Evolutionary conservation across 805 yeast species (phyloP).

Genomic region (Candida takata): DNA sequence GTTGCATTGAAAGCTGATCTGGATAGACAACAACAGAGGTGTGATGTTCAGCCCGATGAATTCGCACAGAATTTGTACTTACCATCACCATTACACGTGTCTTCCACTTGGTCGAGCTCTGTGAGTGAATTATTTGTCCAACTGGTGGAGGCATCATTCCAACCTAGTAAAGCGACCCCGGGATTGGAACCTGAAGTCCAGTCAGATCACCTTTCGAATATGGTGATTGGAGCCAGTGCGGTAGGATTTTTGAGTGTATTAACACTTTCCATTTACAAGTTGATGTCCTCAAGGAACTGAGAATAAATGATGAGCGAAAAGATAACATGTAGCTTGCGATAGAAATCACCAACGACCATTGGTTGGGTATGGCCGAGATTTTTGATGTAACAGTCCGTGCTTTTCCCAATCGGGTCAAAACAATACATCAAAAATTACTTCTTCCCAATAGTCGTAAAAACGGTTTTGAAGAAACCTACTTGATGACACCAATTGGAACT

Average conservation of each 20-base stretch:
- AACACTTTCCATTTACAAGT: conserved; percentile 59
- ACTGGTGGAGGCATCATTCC: conserved; percentile 79
- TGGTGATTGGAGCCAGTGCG: conserved; percentile 62
- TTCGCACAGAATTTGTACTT: conserved; percentile 61
- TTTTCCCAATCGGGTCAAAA: background rate
- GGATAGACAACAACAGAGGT: conserved; percentile 91
- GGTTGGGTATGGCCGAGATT: too few relatives aligned
- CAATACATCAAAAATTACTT: background rate
- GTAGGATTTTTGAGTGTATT: conserved; percentile 57
- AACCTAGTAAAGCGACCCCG: conserved; percentile 73
- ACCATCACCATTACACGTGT: conserved; percentile 83
- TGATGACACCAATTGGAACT: too few relatives aligned
- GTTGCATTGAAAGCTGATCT: conserved; percentile 94
- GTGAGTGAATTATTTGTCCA: conserved; percentile 79
- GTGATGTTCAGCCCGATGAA: conserved; percentile 79
- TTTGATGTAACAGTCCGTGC: too few relatives aligned
- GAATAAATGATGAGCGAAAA: too few relatives aligned
- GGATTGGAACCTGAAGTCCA: conserved; percentile 61
- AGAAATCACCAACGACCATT: too few relatives aligned
- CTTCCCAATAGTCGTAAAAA: background rate
- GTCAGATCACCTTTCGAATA: conserved; percentile 41
- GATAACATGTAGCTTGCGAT: too few relatives aligned
- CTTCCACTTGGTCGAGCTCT: conserved; percentile 85
- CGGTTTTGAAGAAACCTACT: background rate
- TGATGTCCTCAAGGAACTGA: conserved; percentile 7